Evolutionary conservation across 108 stramenopile species (phyloP), one percentile per base, ranked within the genome.

Genomic region (Pseudonitzschia pungens): DNA sequence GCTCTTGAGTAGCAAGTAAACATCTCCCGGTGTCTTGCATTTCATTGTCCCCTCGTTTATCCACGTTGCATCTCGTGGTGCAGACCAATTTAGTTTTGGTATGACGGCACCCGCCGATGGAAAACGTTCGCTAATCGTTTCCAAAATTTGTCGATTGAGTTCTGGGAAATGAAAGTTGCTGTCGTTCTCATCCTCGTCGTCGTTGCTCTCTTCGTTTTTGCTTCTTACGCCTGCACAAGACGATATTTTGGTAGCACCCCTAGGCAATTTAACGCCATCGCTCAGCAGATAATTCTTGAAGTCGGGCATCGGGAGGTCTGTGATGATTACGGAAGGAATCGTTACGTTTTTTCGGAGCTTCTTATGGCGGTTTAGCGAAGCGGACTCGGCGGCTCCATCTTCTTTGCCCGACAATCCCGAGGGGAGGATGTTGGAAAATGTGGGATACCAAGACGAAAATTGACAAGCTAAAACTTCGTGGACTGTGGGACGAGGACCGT

Each of bases 11-110:
- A 97, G 73, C 65, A 95, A 77, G 74, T 96, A 95, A 11, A 99
- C 91, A 81, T 99, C 96, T 11, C 95, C 95, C 3, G 87, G 78
- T 12, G 90, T 92, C 26, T 62, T 53, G 74, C 97, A 97, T 77
- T 91, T 87, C 28, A 98, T 65, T 0, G 91, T 84, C 1, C 96
- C 95, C 24, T 87, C 88, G 72, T 97, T 97, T 22, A 99, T 90
- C 98, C 98, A 99, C 15, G 84, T 74, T 1, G 96, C 96, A 80
- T 99, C 98, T 69, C 88, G 81, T 12, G 96, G 95, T 8, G 91
- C 70, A 14, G 88, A 90, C 96, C 95, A 98, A 70, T 94, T 96
- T 32, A 96, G 48, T 80, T 98, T 98, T 18, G 95, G 95, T 56
- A 96, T 36, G 5, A 44, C 66, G 24, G 40, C 66, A 20, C 28